phyloP scores from a whole-genome alignment of 108 stramenopile species.

The Stephanodiscus triporus region DNA sequence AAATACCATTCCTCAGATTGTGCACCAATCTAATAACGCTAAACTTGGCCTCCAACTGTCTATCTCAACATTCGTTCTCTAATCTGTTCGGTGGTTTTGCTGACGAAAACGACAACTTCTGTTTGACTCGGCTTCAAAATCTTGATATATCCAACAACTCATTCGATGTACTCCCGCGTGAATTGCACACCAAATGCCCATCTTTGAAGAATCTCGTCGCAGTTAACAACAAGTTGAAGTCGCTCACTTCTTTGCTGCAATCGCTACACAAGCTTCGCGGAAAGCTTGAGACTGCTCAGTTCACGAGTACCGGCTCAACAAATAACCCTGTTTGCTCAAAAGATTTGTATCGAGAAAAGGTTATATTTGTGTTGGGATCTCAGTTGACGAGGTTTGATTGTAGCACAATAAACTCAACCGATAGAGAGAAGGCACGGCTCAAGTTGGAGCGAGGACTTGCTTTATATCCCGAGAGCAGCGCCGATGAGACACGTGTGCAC shows the following conservation, averaged over 20 bases:
- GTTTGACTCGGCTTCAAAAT: conserved; percentile 16
- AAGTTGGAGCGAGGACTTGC: conserved; percentile 14
- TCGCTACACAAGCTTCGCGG: conserved; percentile 29
- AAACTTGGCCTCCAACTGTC: conserved; percentile 35
- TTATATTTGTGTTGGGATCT: conserved; percentile 38
- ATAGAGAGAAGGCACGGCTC: conserved; percentile 21
- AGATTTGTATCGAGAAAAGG: conserved; percentile 39
- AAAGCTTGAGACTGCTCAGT: conserved; percentile 14
- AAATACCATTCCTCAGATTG: conserved; percentile 21
- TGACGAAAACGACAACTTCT: neutral
- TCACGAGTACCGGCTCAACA: conserved; percentile 4
- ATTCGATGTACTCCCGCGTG: conserved; percentile 23
- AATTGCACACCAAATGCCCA: conserved; percentile 18
- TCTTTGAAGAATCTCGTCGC: conserved; percentile 19
- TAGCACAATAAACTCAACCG: conserved; percentile 6
- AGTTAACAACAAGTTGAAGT: conserved; percentile 31
- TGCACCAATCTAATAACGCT: conserved; percentile 17
- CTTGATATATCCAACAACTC: conserved; percentile 48
- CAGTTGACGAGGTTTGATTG: conserved; percentile 14
- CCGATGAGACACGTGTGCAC: neutral
- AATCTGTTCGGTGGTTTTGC: neutral
- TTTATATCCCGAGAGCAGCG: neutral
- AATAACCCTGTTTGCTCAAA: conserved; percentile 40
- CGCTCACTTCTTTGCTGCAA: conserved; percentile 28
- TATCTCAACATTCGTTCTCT: conserved; percentile 27